Evolutionary conservation across 331 rosid species (phyloP), one percentile per base, ranked within the genome.

Genomic region (Arachis monticola): DNA sequence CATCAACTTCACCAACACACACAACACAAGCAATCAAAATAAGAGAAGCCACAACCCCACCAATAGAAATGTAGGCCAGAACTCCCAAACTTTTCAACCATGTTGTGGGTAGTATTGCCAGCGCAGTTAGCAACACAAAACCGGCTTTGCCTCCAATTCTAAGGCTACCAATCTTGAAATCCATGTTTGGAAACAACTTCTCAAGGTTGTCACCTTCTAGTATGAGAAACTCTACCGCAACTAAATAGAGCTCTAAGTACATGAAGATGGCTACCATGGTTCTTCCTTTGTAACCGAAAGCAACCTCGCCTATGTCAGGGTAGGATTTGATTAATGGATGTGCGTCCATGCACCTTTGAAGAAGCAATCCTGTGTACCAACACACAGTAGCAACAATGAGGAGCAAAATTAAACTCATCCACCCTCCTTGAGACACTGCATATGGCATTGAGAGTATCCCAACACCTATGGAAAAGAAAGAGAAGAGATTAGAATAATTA

Each of bases 41-140:
- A 22, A 22, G 87, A 6, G 93, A 86, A 41, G 92, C 86, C 32
- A 89, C 14, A 41, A 89, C 83, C 11, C 97, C 97, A 32, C 94
- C 89, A 41, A 83, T 65, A 41, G 96, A 92, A 44, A 89, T 64
- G 38, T 88, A 90, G 3, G 96, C 93, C 55, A 88, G 0, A 47
- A 66, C 47, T 12, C 88, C 86, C 79, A 92, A 40, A 35, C 69
- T 85, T 84, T 69, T 87, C 55, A 89, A 17, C 92, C 97, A 92
- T 0, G 97, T 87, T 0, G 97, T 88, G 27, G 93, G 97, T 8
- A 92, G 22, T 48, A 89, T 71, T 7, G 81, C 44, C 9, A 90
- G 70, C 8, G 92, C 85, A 17, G 89, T 41, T 5, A 85, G 69
- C n/a, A 90, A 5, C 58, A 89, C 79, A 73, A 86, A 92, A 27